Percentiles rank a stretch among this genome's conserved stretches.
Conservation (phyloP, 208 protist genomes). For the Phytomonas sp. region DNA sequence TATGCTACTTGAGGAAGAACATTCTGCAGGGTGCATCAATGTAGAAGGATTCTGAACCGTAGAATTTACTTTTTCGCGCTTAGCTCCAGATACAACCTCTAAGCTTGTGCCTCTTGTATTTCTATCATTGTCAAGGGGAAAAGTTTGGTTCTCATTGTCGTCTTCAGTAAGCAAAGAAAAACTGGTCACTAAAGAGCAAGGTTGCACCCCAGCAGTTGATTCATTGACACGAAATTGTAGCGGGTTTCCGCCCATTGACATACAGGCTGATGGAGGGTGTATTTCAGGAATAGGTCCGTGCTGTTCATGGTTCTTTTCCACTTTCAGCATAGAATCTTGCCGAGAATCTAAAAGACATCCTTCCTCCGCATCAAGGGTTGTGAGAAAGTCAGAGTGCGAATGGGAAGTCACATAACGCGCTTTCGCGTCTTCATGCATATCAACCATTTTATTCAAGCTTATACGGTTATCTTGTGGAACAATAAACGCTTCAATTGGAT, state of each 20-base stretch:
- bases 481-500: constrained; percentile 78
- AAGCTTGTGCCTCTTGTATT: neutral
- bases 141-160: constrained; percentile 14
- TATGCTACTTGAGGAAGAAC: neutral
- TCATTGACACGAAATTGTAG: neutral
- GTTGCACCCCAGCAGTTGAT: constrained; percentile 21
- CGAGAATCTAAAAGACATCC: neutral
- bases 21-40: neutral
- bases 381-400: neutral
- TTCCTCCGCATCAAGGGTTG: neutral
- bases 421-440: constrained; percentile 28
- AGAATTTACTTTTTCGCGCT: neutral
- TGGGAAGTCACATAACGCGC: neutral
- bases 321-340: neutral
- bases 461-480: constrained; percentile 65
- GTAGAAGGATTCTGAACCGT: neutral
- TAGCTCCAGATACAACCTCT: neutral
- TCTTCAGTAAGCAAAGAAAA: constrained; percentile 25
- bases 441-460: constrained; percentile 58
- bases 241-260: neutral
- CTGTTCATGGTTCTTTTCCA: neutral
- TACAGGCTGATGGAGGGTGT: neutral
- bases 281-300: neutral
- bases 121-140: neutral
- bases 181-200: constrained; percentile 16